phyloP scores from a whole-genome alignment of 2,329 filamentous ascomycete species.

The Alternaria postmessia region DNA sequence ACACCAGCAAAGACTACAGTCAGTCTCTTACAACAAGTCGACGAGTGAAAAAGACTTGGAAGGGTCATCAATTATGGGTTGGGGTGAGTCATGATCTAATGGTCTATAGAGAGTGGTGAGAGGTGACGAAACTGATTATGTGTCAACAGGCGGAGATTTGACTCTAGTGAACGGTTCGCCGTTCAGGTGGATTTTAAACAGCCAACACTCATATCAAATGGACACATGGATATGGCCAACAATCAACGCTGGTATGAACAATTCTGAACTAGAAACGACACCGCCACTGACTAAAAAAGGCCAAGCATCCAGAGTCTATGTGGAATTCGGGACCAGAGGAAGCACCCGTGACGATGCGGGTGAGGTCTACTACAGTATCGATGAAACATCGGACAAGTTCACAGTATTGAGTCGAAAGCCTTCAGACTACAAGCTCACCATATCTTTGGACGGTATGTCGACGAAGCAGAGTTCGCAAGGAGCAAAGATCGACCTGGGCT shows the following conservation, averaged over 20 bases:
- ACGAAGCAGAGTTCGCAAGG: constrained; percentile 46
- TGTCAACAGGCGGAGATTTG: constrained; percentile 43
- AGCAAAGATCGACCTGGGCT: constrained; percentile 45
- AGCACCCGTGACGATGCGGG: constrained; percentile 44
- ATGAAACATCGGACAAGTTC: constrained; percentile 41
- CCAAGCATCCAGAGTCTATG: constrained; percentile 40
- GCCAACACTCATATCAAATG: constrained; percentile 50
- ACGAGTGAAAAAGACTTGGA: not conserved
- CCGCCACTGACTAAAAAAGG: constrained; percentile 18
- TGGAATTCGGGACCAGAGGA: constrained; percentile 43
- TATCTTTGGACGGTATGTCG: constrained; percentile 37
- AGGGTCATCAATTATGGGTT: constrained; percentile 34
- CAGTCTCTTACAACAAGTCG: not conserved
- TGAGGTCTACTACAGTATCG: constrained; percentile 47
- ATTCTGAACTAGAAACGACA: not conserved
- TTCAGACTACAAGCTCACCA: constrained; percentile 42
- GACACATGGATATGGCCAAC: constrained; percentile 49
- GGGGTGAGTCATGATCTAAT: constrained; percentile 25
- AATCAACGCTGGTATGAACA: constrained; percentile 34
- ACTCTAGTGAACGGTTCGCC: constrained; percentile 54
- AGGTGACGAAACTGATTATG: not conserved
- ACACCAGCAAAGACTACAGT: constrained; percentile 9
- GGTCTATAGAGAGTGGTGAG: not conserved
- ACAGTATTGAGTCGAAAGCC: constrained; percentile 43
- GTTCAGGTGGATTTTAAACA: constrained; percentile 45